These are phyloP conservation scores for Patellaria atrata DNA, from an alignment of 495 filamentous ascomycete species.

Conservation along the genomic window DNA sequence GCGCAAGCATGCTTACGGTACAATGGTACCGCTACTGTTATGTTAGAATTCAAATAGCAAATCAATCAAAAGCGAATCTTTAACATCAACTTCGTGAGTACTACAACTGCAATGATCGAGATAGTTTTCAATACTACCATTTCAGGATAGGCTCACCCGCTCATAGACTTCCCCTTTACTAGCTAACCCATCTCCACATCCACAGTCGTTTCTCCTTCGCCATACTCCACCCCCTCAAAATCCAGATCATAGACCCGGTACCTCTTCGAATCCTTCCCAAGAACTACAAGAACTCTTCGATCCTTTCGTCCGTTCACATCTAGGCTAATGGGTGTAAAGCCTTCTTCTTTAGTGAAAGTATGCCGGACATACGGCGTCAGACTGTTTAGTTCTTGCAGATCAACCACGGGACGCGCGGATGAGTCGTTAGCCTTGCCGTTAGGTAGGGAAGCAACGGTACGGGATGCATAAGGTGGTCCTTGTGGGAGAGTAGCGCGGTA, in stretches of 20 bases:
- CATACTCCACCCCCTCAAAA: constrained; percentile 4
- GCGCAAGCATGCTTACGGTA: too few species aligned
- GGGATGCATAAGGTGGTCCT: constrained; percentile 2
- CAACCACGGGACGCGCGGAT: neutral
- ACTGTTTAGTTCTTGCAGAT: neutral
- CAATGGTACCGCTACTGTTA: too few species aligned
- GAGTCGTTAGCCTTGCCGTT: constrained; percentile 1
- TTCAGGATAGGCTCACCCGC: too few species aligned
- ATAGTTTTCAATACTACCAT: too few species aligned
- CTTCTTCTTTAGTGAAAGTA: constrained; percentile 10
- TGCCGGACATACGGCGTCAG: constrained; percentile 12
- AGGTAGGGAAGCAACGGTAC: constrained; percentile 1
- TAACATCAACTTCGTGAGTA: too few species aligned
- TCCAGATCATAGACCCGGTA: constrained; percentile 24
- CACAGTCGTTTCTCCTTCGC: constrained; percentile 1
- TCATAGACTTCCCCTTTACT: too few species aligned
- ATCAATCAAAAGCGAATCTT: too few species aligned
- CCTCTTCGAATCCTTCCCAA: constrained; percentile 19
- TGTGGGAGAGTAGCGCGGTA: constrained; percentile 1
- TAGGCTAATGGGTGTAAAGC: constrained; percentile 21
- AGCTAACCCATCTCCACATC: constrained; percentile 3
- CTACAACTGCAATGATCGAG: too few species aligned
- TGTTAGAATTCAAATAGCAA: too few species aligned
- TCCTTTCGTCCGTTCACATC: constrained; percentile 23
- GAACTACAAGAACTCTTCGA: constrained; percentile 20